Base-by-base conservation (phyloP, 2,329 filamentous ascomycete species). In the Fusarium sp. region DNA sequence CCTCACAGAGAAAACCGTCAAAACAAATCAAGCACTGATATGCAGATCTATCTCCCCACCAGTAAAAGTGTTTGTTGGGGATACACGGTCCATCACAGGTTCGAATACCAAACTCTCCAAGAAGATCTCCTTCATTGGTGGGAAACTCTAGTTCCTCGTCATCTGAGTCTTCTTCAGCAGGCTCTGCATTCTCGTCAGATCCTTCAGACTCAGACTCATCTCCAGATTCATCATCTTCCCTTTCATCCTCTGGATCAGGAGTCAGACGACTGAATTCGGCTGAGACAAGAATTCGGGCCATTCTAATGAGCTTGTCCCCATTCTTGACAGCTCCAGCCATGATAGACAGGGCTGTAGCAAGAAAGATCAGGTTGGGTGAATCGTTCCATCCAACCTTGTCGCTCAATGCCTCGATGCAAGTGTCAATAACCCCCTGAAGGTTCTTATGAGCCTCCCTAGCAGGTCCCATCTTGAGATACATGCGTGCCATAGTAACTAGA, bases 351-450 rank as follows among this genome's bases (percentile, higher is more conserved):
- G 76, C 68, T 11, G 64, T 58, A 1, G 72, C 69, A 4, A 79
- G 69, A 10, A 54, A 68, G 13, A 63, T 37, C 31, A 79, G 42
- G 45, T 73, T 77, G 2, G 62, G 50, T 4, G 34, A 20, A 35
- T 79, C 76, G 24, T 80, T 80, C 77, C 78, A 80, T 2, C 71
- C 73, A 0, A 77, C 75, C 6, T 65, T 72, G 40, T 80, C 77
- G 10, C 40, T 62, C 4, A 80, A 52, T 0, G 64, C 76, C 0
- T 66, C 64, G 5, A 80, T 66, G 14, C 76, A 75, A 5, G 62
- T 56, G 16, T 75, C 58, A 4, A 79, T 61, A 9, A 77, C 64
- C 1, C 64, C 67, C 16, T 77, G 70, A 5, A 80, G 60, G 10
- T 50, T 65, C 11, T 67, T 62, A 6, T 80, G 76, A 24, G 78